Base-by-base conservation (phyloP, 169 alveolate genomes). In the Babesia bigemina region DNA sequence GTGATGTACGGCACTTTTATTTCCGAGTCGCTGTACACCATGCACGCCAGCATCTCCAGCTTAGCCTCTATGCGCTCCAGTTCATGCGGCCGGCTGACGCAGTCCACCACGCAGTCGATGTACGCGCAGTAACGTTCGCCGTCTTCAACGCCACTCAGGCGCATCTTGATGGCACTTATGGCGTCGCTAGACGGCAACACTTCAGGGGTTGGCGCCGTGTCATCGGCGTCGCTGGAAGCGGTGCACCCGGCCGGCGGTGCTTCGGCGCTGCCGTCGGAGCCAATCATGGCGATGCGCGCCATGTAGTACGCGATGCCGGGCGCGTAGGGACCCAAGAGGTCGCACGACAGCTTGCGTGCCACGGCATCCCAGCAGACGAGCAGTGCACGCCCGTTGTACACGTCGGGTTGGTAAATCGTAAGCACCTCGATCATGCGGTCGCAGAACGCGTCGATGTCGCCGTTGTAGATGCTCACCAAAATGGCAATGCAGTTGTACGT, bases 371-470 rank as follows among this genome's bases (percentile, higher is more conserved):
- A 75, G 67, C 84, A 75, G 48, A 36, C 12, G 52, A 67, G 69
- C 26, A 75, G 69, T n/a, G 10, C 57, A 4, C 29, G 26, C 2
- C 56, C 47, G 42, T 28, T 57, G 60, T 57, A 36, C 0, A 33
- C 55, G 33, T 71, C 71, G 21, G 49, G 19, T 7, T 33, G 73
- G 10, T 45, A 16, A 7, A 75, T n/a, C 22, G 76, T 63, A 26
- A 75, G 69, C 6, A 65, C 84, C 70, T 75, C 84, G 45, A 75
- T 75, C 60, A 75, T 36, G 57, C 84, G 77, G 62, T 75, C 84
- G 52, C 84, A 75, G 36, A 63, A 75, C 24, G 53, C 84, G 52
- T 75, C 84, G 49, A 75, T 57, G 28, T 75, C 75, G n/a, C 84
- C 84, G 4, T 63, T 55, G 26, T 75, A 66, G 36, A 75, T 61